Conservation (phyloP, 768 basidiomycete species). For the Podaxis sp. region DNA sequence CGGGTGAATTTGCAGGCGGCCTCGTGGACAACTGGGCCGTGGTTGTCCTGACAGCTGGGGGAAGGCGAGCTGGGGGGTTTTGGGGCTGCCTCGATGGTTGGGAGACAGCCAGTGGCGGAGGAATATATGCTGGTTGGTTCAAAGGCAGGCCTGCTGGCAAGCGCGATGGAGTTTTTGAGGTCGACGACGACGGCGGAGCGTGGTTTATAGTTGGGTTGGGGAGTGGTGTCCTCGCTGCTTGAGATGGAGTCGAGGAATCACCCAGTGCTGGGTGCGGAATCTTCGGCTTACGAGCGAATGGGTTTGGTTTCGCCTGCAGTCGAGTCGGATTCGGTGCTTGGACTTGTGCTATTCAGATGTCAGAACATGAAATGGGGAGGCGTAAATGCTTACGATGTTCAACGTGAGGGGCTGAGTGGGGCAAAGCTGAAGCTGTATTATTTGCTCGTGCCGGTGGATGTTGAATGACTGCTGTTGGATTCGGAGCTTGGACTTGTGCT, state of each 20-base stretch:
- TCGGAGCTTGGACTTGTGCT: too few species aligned
- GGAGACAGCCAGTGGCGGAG: background rate
- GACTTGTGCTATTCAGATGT: background rate
- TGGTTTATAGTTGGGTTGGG: too few species aligned
- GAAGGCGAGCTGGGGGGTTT: background rate
- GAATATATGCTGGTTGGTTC: background rate
- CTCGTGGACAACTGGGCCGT: background rate
- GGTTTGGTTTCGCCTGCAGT: background rate
- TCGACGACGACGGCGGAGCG: too few species aligned
- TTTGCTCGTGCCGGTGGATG: too few species aligned
- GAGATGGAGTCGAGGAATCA: background rate
- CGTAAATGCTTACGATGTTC: background rate
- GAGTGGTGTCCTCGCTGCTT: too few species aligned
- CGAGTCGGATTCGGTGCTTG: background rate
- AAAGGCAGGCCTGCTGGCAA: background rate
- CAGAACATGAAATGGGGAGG: background rate
- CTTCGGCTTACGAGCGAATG: background rate
- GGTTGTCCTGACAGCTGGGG: background rate
- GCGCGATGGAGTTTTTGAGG: too few species aligned
- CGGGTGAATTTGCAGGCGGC: too few species aligned
- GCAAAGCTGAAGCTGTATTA: too few species aligned
- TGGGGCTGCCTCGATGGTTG: background rate
- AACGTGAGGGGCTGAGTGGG: background rate
- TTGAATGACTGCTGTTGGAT: background rate
- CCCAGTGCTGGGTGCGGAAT: background rate